Percentiles rank a stretch among this genome's conserved stretches.
These are phyloP conservation scores for Fusarium odoratissimum DNA, from an alignment of 2,329 filamentous ascomycete genomes.

Conservation along the genomic window DNA sequence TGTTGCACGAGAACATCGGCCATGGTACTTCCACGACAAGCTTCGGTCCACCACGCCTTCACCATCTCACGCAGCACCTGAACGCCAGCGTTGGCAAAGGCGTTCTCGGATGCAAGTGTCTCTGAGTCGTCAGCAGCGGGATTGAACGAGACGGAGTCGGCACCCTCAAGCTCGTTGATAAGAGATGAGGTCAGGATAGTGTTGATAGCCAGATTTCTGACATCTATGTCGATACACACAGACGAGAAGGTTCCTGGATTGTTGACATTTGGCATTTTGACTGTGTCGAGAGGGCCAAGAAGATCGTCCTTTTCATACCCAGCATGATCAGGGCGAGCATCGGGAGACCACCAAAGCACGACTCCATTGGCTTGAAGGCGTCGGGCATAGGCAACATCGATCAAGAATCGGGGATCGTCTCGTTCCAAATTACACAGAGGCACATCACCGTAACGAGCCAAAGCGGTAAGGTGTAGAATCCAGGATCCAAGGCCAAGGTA, in stretches of 20 bases:
- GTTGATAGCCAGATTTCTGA: constrained; percentile 96
- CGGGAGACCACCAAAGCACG: constrained; percentile 95
- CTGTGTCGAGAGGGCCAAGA: constrained; percentile 81
- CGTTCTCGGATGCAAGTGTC: constrained; percentile 83
- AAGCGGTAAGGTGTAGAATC: constrained; percentile 87
- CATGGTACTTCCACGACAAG: constrained; percentile 90
- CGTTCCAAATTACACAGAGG: constrained; percentile 95
- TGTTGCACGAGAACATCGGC: constrained; percentile 98
- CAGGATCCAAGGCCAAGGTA: constrained; percentile 94
- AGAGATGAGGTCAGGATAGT: constrained; percentile 96
- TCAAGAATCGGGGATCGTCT: constrained; percentile 93
- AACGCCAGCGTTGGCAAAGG: constrained; percentile 92
- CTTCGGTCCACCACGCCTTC: constrained; percentile 97
- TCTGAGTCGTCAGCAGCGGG: constrained; percentile 56
- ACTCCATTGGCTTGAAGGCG: constrained; percentile 91
- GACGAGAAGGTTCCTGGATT: constrained; percentile 94
- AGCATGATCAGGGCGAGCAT: constrained; percentile 90
- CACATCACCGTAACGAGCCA: constrained; percentile 92
- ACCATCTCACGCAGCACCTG: constrained; percentile 97
- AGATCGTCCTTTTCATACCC: constrained; percentile 96
- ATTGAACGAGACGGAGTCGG: constrained; percentile 88
- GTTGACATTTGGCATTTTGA: constrained; percentile 93
- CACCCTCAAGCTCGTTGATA: constrained; percentile 94
- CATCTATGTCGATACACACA: constrained; percentile 93
- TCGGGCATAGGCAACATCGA: constrained; percentile 94